Conservation (phyloP, 306 rosid species). For the Castanea mollissima region DNA sequence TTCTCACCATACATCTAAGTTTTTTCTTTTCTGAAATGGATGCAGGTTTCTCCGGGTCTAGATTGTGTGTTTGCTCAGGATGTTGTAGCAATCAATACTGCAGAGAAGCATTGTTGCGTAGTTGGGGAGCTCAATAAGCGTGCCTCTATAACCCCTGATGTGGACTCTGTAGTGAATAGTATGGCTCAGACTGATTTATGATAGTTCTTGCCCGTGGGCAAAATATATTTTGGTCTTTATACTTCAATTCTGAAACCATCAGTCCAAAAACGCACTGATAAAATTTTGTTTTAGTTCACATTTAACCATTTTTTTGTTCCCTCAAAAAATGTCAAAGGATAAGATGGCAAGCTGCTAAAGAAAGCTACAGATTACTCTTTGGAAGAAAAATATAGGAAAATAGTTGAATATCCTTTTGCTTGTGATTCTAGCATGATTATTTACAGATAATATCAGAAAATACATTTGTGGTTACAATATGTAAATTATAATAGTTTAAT, state of each 20-base stretch:
- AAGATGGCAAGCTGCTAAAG: neutral
- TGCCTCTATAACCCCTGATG: conserved; percentile 58
- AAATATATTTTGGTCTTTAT: conserved; percentile 14
- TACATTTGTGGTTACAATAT: neutral
- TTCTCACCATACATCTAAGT: neutral
- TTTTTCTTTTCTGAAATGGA: conserved; percentile 12
- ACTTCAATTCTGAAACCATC: neutral
- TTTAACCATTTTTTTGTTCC: neutral
- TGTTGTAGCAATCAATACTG: conserved; percentile 53
- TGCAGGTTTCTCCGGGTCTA: conserved; percentile 80
- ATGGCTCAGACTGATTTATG: conserved; percentile 43
- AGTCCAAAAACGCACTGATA: too few species aligned
- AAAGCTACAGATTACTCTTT: neutral
- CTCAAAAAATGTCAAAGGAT: neutral
- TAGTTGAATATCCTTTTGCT: neutral
- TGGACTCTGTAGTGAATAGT: conserved; percentile 46
- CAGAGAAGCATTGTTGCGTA: conserved; percentile 54
- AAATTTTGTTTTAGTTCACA: neutral
- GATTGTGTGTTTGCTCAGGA: conserved; percentile 65
- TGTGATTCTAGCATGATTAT: neutral
- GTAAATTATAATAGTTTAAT: neutral
- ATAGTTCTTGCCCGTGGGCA: conserved; percentile 14
- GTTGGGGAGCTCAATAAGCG: conserved; percentile 69
- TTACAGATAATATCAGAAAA: neutral
- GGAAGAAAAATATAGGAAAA: neutral